Percentiles rank a stretch among this genome's conserved stretches.
Conservation (phyloP, 2,329 filamentous ascomycete genomes). For the Pseudogymnoascus sp. region DNA sequence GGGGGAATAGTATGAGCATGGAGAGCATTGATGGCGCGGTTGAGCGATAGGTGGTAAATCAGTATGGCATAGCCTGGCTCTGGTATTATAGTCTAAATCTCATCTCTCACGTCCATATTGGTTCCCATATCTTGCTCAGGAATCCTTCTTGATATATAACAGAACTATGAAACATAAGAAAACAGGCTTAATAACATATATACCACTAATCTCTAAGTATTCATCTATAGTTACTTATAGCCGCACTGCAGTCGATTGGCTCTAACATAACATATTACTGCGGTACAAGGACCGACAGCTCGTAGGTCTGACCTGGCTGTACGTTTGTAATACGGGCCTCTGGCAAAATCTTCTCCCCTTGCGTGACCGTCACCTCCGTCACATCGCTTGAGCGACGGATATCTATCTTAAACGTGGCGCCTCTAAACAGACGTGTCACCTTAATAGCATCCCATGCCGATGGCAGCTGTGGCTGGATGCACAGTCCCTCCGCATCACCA, state of each 20-base stretch:
- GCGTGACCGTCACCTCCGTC: constrained; percentile 33
- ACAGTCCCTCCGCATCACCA: constrained; percentile 40
- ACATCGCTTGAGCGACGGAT: constrained; percentile 35
- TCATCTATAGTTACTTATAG: neutral
- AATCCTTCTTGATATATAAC: neutral
- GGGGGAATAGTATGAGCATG: neutral
- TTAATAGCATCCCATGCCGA: constrained; percentile 40
- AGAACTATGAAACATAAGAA: too few relatives aligned
- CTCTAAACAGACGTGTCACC: constrained; percentile 41
- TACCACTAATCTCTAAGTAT: too few relatives aligned
- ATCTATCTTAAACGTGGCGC: constrained; percentile 36
- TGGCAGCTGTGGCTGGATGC: constrained; percentile 43
- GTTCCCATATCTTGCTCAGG: neutral
- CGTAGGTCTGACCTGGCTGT: constrained; percentile 36
- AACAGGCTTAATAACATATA: too few relatives aligned
- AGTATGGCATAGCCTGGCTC: neutral
- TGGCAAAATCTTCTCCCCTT: constrained; percentile 33
- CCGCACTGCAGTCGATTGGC: neutral
- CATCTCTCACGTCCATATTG: neutral
- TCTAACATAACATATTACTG: neutral
- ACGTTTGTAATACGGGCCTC: constrained; percentile 36
- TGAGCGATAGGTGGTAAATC: neutral
- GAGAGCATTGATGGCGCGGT: neutral
- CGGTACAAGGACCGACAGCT: constrained; percentile 34
- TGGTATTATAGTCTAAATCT: constrained; percentile 3